Conservation (phyloP, 2,329 filamentous ascomycete genomes). For the Ceratocystis diversiconidia region DNA sequence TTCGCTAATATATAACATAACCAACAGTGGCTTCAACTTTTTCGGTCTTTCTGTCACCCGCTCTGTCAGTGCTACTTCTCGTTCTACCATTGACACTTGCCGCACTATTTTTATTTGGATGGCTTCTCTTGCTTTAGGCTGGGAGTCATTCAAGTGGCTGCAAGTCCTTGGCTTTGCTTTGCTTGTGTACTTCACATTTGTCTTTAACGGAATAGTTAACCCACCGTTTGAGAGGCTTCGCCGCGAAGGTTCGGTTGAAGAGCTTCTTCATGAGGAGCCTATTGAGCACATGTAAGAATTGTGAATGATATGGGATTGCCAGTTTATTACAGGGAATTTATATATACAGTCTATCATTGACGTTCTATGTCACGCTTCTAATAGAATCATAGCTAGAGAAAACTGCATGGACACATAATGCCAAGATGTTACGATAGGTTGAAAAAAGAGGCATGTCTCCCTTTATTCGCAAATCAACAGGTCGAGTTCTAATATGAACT, state of each 20-base stretch:
- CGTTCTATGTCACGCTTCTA: too few relatives aligned
- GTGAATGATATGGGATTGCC: too few relatives aligned
- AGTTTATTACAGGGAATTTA: neutral
- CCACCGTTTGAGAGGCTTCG: conserved; percentile 62
- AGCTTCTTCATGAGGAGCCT: conserved; percentile 66
- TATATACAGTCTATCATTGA: neutral
- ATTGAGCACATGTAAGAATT: conserved; percentile 50
- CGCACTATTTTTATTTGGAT: conserved; percentile 97
- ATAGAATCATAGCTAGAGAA: neutral
- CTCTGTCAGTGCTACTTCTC: conserved; percentile 76
- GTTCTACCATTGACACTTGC: conserved; percentile 94
- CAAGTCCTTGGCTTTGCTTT: conserved; percentile 80
- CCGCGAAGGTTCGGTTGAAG: conserved; percentile 39
- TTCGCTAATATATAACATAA: conserved; percentile 18
- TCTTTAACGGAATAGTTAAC: conserved; percentile 88
- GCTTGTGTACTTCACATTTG: conserved; percentile 88
- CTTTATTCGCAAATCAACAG: conserved; percentile 61
- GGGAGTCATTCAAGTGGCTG: conserved; percentile 96
- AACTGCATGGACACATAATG: neutral
- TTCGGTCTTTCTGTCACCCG: conserved; percentile 91
- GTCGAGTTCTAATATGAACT: conserved; percentile 91
- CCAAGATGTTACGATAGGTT: neutral
- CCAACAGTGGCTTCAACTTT: conserved; percentile 81
- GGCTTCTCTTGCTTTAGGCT: conserved; percentile 78
- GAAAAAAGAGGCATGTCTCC: too few relatives aligned